These are phyloP conservation scores for Lentinus tigrinus DNA, from an alignment of 768 basidiomycete species.

Conservation along the genomic window DNA sequence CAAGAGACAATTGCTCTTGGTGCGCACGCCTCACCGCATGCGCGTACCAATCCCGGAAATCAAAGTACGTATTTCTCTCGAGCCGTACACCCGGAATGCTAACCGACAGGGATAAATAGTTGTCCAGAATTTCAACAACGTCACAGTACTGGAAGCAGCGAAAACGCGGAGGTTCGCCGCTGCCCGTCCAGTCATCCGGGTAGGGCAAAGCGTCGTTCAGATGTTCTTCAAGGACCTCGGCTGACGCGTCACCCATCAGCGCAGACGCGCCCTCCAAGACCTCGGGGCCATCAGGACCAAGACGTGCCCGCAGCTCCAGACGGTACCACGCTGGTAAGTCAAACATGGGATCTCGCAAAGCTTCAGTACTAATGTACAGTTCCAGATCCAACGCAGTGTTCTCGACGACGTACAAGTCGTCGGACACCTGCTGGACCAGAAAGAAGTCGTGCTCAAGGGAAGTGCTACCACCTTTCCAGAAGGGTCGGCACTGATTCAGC, in stretches of 20 bases:
- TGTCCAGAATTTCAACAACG: neutral
- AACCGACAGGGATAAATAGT: neutral
- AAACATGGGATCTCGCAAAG: neutral
- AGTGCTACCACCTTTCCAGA: too few relatives aligned
- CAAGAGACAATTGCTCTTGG: too few relatives aligned
- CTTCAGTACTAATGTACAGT: neutral
- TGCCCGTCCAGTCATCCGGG: neutral
- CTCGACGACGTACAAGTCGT: neutral
- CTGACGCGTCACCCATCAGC: neutral
- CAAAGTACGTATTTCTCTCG: neutral
- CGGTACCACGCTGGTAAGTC: conserved; percentile 5
- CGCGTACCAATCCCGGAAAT: neutral
- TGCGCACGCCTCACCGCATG: neutral
- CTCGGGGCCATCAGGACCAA: too few relatives aligned
- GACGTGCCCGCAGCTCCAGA: neutral
- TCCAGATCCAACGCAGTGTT: too few relatives aligned
- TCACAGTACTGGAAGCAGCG: neutral
- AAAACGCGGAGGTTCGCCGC: neutral
- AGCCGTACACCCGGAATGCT: neutral
- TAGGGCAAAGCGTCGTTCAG: neutral
- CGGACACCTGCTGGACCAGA: too few relatives aligned
- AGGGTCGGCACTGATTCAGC: too few relatives aligned
- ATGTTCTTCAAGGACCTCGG: rapidly evolving
- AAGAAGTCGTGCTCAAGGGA: too few relatives aligned
- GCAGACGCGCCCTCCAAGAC: too few relatives aligned